Evolutionary conservation across 768 basidiomycete genomes (phyloP), one percentile per base, ranked within the genome.

Genomic region (Russula ochroleuca): DNA sequence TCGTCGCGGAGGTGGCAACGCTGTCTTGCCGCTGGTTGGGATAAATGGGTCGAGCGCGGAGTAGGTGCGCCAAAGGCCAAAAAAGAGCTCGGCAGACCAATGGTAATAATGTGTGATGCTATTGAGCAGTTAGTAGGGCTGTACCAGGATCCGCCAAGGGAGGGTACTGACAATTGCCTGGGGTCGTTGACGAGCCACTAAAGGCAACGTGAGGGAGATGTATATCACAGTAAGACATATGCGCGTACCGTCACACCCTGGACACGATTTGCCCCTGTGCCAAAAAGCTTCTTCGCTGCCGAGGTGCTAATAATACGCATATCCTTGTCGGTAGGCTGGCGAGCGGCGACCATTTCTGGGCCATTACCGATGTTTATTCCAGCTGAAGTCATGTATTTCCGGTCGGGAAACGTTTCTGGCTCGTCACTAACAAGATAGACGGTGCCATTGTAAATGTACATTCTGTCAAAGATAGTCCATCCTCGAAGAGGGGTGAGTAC

Each of bases 81-180:
- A 92, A 77, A 90, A 88, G 21, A 94, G 83, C 71, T 98, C 94
- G 5, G 94, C 94, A 37, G 88, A 84, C 84, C 90, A 94, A 70
- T 98, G 94, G 72, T 94, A 96, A 72, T 95, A 96, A 74, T 96
- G 94, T 1, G 88, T 90, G 61, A 96, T 81, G 75, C 90, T 92
- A 25, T 19, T 28, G 48, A 52, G 63, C 10, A n/a, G 35, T 64
- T 35, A 54, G 52, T 43, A 54, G 31, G 10, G 17, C 31, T 17
- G 23, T 25, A 45, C 14, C 38, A 43, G 14, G 11, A 49, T 57
- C 15, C 35, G 21, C 45, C 21, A 23, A 49, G 0, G 5, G 15
- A 49, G 15, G 57, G 51, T 33, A 78, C 85, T 63, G 71, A 90
- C 88, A 85, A 97, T 79, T 97, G 93, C 19, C 84, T 81, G 5